These are phyloP conservation scores for Salix arbutifolia DNA, from an alignment of 345 rosid genomes.

Conservation along the genomic window DNA sequence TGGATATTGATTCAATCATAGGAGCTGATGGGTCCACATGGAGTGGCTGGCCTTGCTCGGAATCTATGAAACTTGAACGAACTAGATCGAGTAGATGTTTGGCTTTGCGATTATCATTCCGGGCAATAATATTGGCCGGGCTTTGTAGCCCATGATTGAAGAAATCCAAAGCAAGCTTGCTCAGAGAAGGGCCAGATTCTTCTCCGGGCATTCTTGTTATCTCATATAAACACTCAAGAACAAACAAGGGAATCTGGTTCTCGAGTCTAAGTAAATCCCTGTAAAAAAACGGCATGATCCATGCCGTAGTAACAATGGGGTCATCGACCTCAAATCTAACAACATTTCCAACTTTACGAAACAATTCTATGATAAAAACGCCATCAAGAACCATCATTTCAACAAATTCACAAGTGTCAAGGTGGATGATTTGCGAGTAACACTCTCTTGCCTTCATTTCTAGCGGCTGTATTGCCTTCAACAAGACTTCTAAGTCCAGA, in stretches of 20 bases:
- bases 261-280: conserved; percentile 54
- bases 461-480: conserved; percentile 36
- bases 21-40: conserved; percentile 22
- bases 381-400: conserved; percentile 78
- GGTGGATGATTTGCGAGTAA: conserved; percentile 53
- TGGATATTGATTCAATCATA: conserved; percentile 58
- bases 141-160: conserved; percentile 52
- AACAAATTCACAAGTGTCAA: conserved; percentile 40
- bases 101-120: conserved; percentile 24
- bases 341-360: conserved; percentile 45
- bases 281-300: conserved; percentile 67
- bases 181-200: conserved; percentile 34
- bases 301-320: conserved; percentile 64
- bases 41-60: conserved; percentile 9
- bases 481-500: conserved; percentile 39
- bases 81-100: conserved; percentile 73
- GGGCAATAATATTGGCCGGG: conserved; percentile 30
- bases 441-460: conserved; percentile 55
- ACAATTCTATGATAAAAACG: conserved; percentile 54
- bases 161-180: conserved; percentile 48
- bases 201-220: conserved; percentile 28
- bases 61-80: conserved; percentile 45
- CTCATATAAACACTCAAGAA: conserved; percentile 56
- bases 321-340: conserved; percentile 45
- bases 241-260: conserved; percentile 66